Evolutionary conservation across 139 green algal genomes (phyloP).

Genomic region (Zygnema circumcarinatum): DNA sequence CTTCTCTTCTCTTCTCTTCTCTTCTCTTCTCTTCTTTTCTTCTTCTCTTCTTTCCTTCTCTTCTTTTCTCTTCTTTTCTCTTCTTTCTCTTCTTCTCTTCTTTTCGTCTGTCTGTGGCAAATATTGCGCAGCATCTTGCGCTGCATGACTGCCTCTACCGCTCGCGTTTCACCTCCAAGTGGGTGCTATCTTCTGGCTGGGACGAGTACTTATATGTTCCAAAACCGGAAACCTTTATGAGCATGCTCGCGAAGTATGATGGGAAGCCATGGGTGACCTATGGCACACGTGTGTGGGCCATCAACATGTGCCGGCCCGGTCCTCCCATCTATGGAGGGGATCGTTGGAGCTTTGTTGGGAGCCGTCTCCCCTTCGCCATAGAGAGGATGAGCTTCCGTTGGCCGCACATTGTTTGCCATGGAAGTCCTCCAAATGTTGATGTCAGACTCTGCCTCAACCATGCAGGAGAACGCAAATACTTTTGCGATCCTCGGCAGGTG

Average conservation of each 20-base stretch:
- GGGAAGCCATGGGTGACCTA: constrained; percentile 11
- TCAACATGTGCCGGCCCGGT: constrained; percentile 1
- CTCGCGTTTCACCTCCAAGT: constrained; percentile 12
- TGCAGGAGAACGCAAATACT: constrained; percentile 7
- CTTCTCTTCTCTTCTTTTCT: no score
- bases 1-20: not conserved
- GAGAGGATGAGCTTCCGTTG: constrained; percentile 9
- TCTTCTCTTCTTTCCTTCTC: not conserved
- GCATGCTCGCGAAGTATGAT: not conserved
- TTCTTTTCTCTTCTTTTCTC: not conserved
- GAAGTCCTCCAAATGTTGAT: not conserved
- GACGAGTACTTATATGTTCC: constrained; percentile 13
- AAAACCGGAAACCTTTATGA: not conserved
- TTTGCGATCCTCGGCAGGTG: constrained; percentile 2
- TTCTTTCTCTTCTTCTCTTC: not conserved
- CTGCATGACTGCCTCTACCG: constrained; percentile 18
- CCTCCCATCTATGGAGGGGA: not conserved
- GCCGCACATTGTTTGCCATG: constrained; percentile 4
- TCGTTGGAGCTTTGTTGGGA: not conserved
- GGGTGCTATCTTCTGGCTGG: not conserved
- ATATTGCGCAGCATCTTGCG: not conserved
- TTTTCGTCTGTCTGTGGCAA: not conserved
- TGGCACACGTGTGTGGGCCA: not conserved
- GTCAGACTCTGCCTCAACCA: not conserved
- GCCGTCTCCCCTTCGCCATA: not conserved